Base-by-base conservation (phyloP, 2,329 filamentous ascomycete species). In the Alternaria panax region DNA sequence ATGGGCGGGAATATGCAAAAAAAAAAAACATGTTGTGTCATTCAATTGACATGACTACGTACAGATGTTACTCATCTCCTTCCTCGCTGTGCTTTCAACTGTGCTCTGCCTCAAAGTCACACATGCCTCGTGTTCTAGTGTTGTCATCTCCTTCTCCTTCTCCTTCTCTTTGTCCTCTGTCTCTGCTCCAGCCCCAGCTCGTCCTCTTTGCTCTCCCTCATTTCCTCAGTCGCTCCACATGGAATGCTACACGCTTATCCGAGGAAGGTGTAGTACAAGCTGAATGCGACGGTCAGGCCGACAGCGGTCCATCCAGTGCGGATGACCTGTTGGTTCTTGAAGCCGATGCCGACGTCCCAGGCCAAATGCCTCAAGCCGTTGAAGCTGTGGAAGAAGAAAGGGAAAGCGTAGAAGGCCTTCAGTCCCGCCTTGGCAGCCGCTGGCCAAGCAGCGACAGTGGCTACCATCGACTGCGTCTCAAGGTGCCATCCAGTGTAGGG, bases 401-500 rank as follows among this genome's bases (percentile, higher is more conserved):
- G 88, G 64, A 87, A 78, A 16, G 88, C 87, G 41, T 89, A 69
- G 30, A 80, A 73, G 41, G 83, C 78, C 81, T 92, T 92, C 22
- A 87, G 73, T 18, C 76, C 68, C 22, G 89, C 70, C 81, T 92
- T 90, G 27, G 82, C 81, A 16, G 81, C 78, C 9, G 87, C 62
- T 1, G 88, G 88, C 77, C 88, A 85, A 42, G 85, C 81, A 7
- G 83, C 89, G 73, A 92, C 88, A 24, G 85, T 82, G 32, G 88
- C 88, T 7, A 87, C 88, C 71, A 92, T 77, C 22, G 83, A 85
- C 22, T 85, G 85, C 27, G 83, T 86, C 77, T 90, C 88, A 52
- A 92, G 78, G 74, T 91, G 87, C 85, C 86, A 89, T 66, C 90
- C 93, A 54, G 92, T 79, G 42, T 90, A 80, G 5, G 93, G 93